phyloP scores from a whole-genome alignment of 129 eudicot genomes.

The Flaveria robusta region DNA sequence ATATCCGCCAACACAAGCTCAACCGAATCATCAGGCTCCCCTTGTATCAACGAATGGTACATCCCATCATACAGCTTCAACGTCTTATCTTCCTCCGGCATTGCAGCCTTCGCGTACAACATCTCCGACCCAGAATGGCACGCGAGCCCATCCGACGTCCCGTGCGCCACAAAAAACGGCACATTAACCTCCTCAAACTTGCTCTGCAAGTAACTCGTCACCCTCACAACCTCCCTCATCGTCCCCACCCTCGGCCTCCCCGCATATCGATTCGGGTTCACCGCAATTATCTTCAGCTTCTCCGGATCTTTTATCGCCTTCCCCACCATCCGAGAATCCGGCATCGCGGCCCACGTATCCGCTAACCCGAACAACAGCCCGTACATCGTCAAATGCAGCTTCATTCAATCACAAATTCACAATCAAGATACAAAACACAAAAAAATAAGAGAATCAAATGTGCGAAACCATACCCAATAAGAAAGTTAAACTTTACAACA shows the following conservation, averaged over 20 bases:
- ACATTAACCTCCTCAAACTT: slow-evolving; percentile 62
- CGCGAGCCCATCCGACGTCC: slow-evolving; percentile 69
- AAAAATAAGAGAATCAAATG: too few species aligned
- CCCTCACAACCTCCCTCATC: slow-evolving; percentile 70
- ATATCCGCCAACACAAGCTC: slow-evolving; percentile 67
- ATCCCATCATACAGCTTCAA: slow-evolving; percentile 77
- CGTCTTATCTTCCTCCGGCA: slow-evolving; percentile 48
- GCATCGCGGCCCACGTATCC: slow-evolving; percentile 94
- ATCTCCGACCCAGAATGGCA: slow-evolving; percentile 55
- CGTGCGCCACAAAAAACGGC: slow-evolving; percentile 67
- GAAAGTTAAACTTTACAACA: neutral
- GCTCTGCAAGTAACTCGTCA: slow-evolving; percentile 58
- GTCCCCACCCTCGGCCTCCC: slow-evolving; percentile 85
- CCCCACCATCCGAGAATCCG: slow-evolving; percentile 66
- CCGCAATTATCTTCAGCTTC: slow-evolving; percentile 61
- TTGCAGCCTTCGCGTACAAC: slow-evolving; percentile 75
- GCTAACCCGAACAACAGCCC: slow-evolving; percentile 81
- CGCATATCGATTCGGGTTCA: slow-evolving; percentile 69
- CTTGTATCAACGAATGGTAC: slow-evolving; percentile 82
- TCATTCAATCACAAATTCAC: neutral
- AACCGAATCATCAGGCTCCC: slow-evolving; percentile 80
- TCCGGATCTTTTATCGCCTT: slow-evolving; percentile 68
- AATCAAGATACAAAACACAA: too few species aligned
- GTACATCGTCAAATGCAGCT: slow-evolving; percentile 61
- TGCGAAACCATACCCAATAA: neutral